Evolutionary conservation across 306 rosid genomes (phyloP).

Genomic region (Pterocarpus santalinus): DNA sequence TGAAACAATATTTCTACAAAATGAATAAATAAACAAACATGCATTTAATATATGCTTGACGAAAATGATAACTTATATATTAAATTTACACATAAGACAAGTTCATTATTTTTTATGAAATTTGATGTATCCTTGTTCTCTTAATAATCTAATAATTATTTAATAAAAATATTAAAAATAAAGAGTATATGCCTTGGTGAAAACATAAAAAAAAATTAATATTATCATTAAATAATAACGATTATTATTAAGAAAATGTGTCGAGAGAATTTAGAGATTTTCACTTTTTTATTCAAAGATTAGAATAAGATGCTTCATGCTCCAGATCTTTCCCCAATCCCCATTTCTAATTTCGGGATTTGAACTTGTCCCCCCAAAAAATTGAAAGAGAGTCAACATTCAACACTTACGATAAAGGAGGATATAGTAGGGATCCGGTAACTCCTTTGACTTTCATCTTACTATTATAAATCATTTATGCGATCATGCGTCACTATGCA

Average conservation of each 20-base stretch:
- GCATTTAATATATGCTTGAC: not conserved
- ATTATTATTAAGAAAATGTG: not conserved
- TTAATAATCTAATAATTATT: not conserved
- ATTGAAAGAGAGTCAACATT: not conserved
- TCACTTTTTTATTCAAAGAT: too few species aligned
- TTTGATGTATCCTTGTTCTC: not conserved
- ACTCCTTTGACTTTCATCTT: not conserved
- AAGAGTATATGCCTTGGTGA: too few species aligned
- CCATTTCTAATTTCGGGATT: not conserved
- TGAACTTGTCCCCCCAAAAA: not conserved
- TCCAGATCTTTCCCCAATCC: not conserved
- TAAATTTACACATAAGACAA: not conserved
- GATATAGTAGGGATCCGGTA: not conserved
- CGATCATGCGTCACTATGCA: not conserved
- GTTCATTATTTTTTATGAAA: not conserved
- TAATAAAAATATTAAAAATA: too few species aligned
- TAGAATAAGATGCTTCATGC: too few species aligned
- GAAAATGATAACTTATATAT: not conserved
- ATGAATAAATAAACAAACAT: too few species aligned
- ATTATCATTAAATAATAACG: too few species aligned
- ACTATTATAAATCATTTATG: not conserved
- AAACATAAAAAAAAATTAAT: too few species aligned
- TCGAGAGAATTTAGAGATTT: too few species aligned
- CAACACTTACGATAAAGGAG: not conserved
- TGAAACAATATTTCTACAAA: too few species aligned